Conservation (phyloP, 495 filamentous ascomycete species). For the Lasiosphaeria miniovina region DNA sequence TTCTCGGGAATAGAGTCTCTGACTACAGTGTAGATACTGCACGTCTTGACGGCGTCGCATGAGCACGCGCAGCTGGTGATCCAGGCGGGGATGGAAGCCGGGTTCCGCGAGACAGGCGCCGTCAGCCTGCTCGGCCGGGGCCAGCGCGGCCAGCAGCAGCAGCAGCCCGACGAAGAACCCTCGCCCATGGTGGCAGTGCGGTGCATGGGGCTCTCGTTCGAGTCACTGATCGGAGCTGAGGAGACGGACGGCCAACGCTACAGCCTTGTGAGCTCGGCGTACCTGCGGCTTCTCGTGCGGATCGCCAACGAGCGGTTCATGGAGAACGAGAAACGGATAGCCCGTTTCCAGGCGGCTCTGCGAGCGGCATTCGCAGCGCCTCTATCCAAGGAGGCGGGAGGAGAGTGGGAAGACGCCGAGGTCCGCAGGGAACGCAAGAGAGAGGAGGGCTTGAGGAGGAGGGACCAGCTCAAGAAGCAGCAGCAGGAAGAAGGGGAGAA, state of each 20-base stretch:
- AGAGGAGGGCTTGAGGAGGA: conserved; percentile 56
- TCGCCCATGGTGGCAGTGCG: conserved; percentile 79
- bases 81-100: conserved; percentile 69
- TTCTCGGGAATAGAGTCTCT: conserved; percentile 3
- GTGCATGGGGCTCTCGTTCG: conserved; percentile 73
- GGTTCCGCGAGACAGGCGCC: conserved; percentile 87
- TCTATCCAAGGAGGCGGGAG: conserved; percentile 14
- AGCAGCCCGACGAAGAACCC: conserved; percentile 21
- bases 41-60: conserved; percentile 72
- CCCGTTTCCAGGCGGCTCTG: conserved; percentile 53
- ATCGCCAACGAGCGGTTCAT: conserved; percentile 75
- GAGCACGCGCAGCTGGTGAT: conserved; percentile 69
- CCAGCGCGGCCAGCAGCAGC: background rate
- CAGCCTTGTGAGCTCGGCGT: conserved; percentile 50
- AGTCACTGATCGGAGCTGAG: conserved; percentile 69
- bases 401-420: conserved; percentile 57
- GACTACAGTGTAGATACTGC: conserved; percentile 65
- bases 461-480: conserved; percentile 32
- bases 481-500: conserved; percentile 18
- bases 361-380: conserved; percentile 29
- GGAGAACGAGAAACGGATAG: conserved; percentile 68
- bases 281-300: conserved; percentile 60
- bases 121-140: conserved; percentile 34
- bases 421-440: conserved; percentile 57
- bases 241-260: conserved; percentile 32